Conservation (phyloP, 139 green algal genomes). For the Chlorella sp. region DNA sequence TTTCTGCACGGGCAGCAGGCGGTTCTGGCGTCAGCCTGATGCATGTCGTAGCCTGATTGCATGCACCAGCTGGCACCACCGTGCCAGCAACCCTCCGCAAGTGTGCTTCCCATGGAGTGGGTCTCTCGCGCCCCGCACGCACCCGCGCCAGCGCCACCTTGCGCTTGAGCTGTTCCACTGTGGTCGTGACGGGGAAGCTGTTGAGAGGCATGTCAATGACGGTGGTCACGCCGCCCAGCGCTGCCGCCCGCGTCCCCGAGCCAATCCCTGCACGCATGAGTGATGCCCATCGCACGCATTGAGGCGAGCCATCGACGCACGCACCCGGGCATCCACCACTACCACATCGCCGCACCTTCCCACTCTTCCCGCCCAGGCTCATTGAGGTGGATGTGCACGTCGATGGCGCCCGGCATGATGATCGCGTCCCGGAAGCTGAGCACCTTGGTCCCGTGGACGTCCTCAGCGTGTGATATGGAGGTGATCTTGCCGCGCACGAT, state of each 20-base stretch:
- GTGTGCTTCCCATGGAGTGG: too few relatives aligned
- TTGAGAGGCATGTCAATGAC: constrained; percentile 97
- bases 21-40: too few relatives aligned
- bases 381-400: constrained; percentile 92
- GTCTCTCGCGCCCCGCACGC: too few relatives aligned
- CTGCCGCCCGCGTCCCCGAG: constrained; percentile 78
- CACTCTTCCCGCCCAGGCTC: constrained; percentile 86
- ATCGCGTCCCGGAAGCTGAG: constrained; percentile 49
- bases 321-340: too few relatives aligned
- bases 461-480: constrained; percentile 7
- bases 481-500: constrained; percentile 24
- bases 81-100: too few relatives aligned
- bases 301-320: too few relatives aligned
- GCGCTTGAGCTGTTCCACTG: constrained; percentile 30
- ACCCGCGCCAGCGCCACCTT: constrained; percentile 44
- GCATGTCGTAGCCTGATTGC: too few relatives aligned
- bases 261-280: constrained; percentile 62
- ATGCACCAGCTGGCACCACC: too few relatives aligned
- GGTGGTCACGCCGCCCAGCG: constrained; percentile 81
- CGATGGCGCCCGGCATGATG: constrained; percentile 83
- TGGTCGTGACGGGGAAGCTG: constrained; percentile 56
- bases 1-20: constrained; percentile 31
- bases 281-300: too few relatives aligned
- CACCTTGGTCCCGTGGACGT: constrained; percentile 8
- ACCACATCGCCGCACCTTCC: too few relatives aligned